A percentile compares a stretch with the other conserved stretches of the same genome.
Conservation (phyloP, 1,284 basidiomycete genomes). For the Peniophora sp. region DNA sequence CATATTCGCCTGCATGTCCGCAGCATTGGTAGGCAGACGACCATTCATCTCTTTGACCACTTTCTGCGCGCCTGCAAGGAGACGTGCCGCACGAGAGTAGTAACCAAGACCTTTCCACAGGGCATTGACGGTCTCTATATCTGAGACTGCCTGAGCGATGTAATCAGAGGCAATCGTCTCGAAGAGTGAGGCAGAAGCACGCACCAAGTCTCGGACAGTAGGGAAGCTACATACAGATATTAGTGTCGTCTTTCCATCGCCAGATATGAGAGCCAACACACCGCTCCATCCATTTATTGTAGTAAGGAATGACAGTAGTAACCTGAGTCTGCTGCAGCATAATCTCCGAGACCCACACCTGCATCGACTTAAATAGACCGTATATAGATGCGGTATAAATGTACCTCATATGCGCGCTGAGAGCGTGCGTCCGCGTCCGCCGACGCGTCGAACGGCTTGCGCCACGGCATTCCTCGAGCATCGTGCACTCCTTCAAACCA, state of each 20-base stretch:
- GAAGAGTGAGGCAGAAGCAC: conserved; percentile 13
- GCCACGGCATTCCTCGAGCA: not conserved
- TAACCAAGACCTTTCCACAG: conserved; percentile 91
- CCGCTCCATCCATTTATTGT: conserved; percentile 78
- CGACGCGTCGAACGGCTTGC: not conserved
- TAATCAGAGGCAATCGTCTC: conserved; percentile 2
- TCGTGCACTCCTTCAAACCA: not conserved
- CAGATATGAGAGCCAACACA: conserved; percentile 24
- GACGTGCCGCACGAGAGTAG: conserved; percentile 79
- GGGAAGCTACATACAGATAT: conserved; percentile 54
- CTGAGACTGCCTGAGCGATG: conserved; percentile 46
- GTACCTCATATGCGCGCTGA: conserved; percentile 1
- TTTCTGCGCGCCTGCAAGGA: conserved; percentile 75
- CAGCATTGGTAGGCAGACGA: conserved; percentile 71
- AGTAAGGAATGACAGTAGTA: conserved; percentile 85
- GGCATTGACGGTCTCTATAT: conserved; percentile 80
- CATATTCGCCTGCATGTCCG: conserved; percentile 77
- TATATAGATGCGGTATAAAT: not conserved
- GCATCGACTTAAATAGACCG: not conserved
- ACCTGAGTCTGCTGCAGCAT: conserved; percentile 98
- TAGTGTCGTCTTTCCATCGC: no score
- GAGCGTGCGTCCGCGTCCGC: not conserved
- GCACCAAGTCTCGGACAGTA: conserved; percentile 70
- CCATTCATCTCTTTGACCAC: conserved; percentile 63
- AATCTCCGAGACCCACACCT: conserved; percentile 89